Evolutionary conservation across 352 stramenopile species (phyloP).

Genomic region (Phytophthora hibernalis): DNA sequence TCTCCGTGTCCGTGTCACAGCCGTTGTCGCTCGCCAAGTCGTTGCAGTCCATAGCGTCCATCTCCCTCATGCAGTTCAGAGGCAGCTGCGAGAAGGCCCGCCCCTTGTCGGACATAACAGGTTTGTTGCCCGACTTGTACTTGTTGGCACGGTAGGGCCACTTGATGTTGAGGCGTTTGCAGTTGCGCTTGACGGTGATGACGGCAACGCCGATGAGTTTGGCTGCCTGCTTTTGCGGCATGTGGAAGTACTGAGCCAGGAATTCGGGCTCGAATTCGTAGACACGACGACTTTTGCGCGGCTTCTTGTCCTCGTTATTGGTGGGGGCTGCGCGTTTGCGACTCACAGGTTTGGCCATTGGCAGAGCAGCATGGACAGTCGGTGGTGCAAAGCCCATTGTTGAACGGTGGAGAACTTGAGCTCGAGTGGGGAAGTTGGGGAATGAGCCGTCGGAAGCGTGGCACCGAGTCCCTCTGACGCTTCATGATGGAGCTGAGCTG

Average conservation of each 20-base stretch:
- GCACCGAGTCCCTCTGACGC: neutral
- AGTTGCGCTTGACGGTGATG: constrained; percentile 55
- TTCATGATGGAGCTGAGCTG: constrained; percentile 8
- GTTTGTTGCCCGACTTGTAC: constrained; percentile 8
- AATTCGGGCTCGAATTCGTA: constrained; percentile 53
- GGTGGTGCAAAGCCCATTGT: constrained; percentile 11
- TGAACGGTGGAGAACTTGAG: constrained; percentile 14
- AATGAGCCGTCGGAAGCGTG: constrained; percentile 40
- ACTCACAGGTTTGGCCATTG: neutral
- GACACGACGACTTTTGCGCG: constrained; percentile 52
- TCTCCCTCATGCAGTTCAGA: constrained; percentile 25
- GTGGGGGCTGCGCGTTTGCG: constrained; percentile 17
- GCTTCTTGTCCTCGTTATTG: constrained; percentile 21
- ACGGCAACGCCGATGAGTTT: constrained; percentile 33
- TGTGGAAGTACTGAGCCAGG: constrained; percentile 53
- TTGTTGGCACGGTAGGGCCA: constrained; percentile 52
- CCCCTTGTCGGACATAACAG: constrained; percentile 2
- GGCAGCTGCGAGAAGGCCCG: constrained; percentile 28
- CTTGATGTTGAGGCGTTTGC: constrained; percentile 39
- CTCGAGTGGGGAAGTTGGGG: constrained; percentile 33
- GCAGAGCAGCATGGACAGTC: neutral
- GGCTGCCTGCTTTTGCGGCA: constrained; percentile 52
- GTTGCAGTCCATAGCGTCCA: neutral
- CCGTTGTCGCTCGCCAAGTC: neutral
- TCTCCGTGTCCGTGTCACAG: constrained; percentile 31